These are phyloP conservation scores for Ormosia emarginata DNA, from an alignment of 306 rosid species.

Conservation along the genomic window DNA sequence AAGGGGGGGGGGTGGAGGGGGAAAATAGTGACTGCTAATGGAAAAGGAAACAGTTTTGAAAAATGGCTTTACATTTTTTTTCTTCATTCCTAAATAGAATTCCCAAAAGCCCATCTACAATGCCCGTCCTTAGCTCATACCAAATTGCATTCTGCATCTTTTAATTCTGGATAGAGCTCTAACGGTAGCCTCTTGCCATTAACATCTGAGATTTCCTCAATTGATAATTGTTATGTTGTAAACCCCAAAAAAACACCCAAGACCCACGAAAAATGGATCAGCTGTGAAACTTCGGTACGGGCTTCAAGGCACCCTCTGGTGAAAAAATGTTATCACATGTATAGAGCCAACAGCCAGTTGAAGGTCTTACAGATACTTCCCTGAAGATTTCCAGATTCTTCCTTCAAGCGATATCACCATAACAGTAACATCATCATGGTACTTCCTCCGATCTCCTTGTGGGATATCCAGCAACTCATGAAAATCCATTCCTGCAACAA, in stretches of 20 bases:
- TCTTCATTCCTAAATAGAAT: slow-evolving; percentile 35
- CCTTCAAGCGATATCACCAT: slow-evolving; percentile 99
- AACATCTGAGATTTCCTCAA: slow-evolving; percentile 29
- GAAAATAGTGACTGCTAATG: slow-evolving; percentile 7
- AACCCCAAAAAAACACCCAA: slow-evolving; percentile 16
- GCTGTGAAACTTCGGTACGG: slow-evolving; percentile 41
- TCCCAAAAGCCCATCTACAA: slow-evolving; percentile 42
- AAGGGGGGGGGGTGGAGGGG: background rate
- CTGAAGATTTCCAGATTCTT: slow-evolving; percentile 99
- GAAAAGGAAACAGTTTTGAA: slow-evolving; percentile 21
- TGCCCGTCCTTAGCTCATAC: slow-evolving; percentile 37
- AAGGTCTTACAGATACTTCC: slow-evolving; percentile 70
- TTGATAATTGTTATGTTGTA: slow-evolving; percentile 39
- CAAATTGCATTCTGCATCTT: slow-evolving; percentile 42
- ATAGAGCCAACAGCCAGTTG: slow-evolving; percentile 24
- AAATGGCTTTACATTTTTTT: slow-evolving; percentile 17
- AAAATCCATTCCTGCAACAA: slow-evolving; percentile 84
- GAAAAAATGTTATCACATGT: slow-evolving; percentile 30
- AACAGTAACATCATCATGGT: slow-evolving; percentile 97
- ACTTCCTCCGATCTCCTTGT: slow-evolving; percentile 95
- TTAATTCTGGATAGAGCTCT: slow-evolving; percentile 31
- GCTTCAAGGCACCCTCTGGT: slow-evolving; percentile 28
- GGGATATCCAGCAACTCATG: slow-evolving; percentile 97
- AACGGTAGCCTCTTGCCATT: slow-evolving; percentile 32
- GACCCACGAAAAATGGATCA: slow-evolving; percentile 59